Conservation (phyloP, 2,329 filamentous ascomycete species). For the Aspergillus ibericus region DNA sequence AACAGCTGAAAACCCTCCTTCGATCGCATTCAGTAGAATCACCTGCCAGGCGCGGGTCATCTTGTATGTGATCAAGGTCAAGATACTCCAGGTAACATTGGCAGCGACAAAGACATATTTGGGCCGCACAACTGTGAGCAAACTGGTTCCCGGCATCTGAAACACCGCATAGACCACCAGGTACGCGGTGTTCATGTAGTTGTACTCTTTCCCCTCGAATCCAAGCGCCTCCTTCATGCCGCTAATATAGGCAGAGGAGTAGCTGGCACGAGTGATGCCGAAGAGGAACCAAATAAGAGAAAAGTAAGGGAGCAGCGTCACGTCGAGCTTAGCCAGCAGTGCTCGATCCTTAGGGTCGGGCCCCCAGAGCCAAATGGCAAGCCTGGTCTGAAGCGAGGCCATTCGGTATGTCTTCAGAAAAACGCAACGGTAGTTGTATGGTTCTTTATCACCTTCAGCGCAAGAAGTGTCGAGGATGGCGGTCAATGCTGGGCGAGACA, state of each 20-base stretch:
- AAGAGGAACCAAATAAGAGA: slow-evolving; percentile 52
- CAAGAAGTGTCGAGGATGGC: too few relatives aligned
- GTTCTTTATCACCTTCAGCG: too few relatives aligned
- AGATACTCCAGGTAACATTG: slow-evolving; percentile 47
- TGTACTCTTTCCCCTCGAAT: slow-evolving; percentile 43
- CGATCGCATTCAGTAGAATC: slow-evolving; percentile 47
- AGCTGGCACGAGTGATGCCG: slow-evolving; percentile 47
- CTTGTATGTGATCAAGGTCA: slow-evolving; percentile 47
- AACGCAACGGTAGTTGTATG: too few relatives aligned
- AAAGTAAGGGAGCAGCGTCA: slow-evolving; percentile 47
- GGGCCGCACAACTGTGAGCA: slow-evolving; percentile 39
- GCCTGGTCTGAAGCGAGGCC: not conserved
- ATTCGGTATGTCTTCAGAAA: not conserved
- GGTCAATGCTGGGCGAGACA: too few relatives aligned
- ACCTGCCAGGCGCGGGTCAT: slow-evolving; percentile 47
- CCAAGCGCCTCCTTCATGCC: slow-evolving; percentile 42
- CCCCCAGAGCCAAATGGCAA: slow-evolving; percentile 9
- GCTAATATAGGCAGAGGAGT: slow-evolving; percentile 46
- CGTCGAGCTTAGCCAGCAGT: slow-evolving; percentile 39
- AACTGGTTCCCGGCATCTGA: slow-evolving; percentile 47
- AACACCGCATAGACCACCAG: slow-evolving; percentile 47
- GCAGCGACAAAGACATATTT: slow-evolving; percentile 47
- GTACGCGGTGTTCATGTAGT: slow-evolving; percentile 41
- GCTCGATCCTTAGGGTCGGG: slow-evolving; percentile 5
- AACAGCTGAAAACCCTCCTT: slow-evolving; percentile 47